Base-by-base conservation (phyloP, 495 filamentous ascomycete genomes). In the Penicillium cinerascens region DNA sequence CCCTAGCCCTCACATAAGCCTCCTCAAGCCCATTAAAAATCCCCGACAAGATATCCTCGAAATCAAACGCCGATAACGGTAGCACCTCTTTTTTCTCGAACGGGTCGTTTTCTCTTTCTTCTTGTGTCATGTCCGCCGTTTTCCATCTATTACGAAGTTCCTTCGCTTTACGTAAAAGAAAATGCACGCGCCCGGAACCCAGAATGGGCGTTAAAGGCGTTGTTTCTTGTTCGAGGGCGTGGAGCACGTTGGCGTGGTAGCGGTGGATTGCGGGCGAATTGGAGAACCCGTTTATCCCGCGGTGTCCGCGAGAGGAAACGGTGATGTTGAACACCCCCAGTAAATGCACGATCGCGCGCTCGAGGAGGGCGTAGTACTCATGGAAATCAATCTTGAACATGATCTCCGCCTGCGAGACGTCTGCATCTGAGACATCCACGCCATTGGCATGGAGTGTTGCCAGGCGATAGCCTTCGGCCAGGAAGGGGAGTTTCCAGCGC, bases 331-430 rank as follows among this genome's bases (percentile, higher is more conserved):
- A 83, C 0, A 86, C 76, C 0, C 68, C 76, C 21, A 85, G 72
- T 4, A 85, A 63, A 44, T 84, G 82, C 1, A 85, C 81, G 3
- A 87, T 71, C 0, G 81, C 81, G 6, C 83, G 79, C 64, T 87
- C 84, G 16, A 87, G 71, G 0, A 85, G 68, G 52, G 82, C 80
- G 72, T 86, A 87, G 69, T 80, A 87, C 53, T 87, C 84, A 67
- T 84, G 80, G 54, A 86, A 87, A 55, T 87, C 84, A 6, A 87
- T 68, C 60, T 87, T 86, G 70, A 87, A 87, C 76, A 86, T 86
- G 25, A 81, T 75, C 56, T 84, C 79, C 0, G 73, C 71, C 20
- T 81, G 70, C 9, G 61, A 46, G 47, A 68, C 44, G 11, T 66
- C 58, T 17, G 49, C 58, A 3, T 43, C 25, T 35, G 42, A 43